Evolutionary conservation across 371 early-diverging fungal genomes (phyloP), one percentile per base, ranked within the genome.

Genomic region (Lichtheimia hyalospora): DNA sequence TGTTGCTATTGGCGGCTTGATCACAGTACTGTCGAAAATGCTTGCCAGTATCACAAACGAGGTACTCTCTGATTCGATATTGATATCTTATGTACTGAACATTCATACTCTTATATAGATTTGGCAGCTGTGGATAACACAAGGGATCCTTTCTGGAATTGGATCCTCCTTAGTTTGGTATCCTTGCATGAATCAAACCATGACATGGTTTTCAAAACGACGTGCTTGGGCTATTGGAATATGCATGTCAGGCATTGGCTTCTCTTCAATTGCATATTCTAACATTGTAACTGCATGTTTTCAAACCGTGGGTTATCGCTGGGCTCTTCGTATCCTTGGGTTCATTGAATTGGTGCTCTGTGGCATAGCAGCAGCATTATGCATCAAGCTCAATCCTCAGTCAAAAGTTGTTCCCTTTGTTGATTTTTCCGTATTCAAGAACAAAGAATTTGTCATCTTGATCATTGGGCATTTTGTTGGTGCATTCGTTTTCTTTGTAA

Each of bases 231-330:
- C 59, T n/a, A 50, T 63, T 42, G 64, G 63, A 0, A 54, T 63
- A n/a, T 53, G 46, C 15, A 59, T 60, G 34, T 72, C 89, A 54
- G 92, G 92, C 1, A 79, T 83, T 2, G 86, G 88, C 49, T 54
- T 88, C 14, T 91, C 91, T 43, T 90, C 89, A 16, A 67, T 91
- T 14, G 58, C 74, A 50, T 52, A 87, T 14, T 77, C 86, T 12
- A 83, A 84, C 44, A 71, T 82, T 5, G 75, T 75, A 0, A 79
- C 79, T 10, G 78, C 82, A 3, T 67, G 83, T 52, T 70, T 89
- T 28, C 48, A 67, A 5, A 53, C 63, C 0, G 48, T 89, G 10
- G 88, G 82, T 1, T 78, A 81, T 57, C 72, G 67, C 25, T 90
- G 90, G 90, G 79, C 89, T 0, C 67, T 89, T 44, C 75, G 89